These are phyloP conservation scores for Stagonosporopsis tanaceti DNA, from an alignment of 2,329 filamentous ascomycete species.

Conservation along the genomic window DNA sequence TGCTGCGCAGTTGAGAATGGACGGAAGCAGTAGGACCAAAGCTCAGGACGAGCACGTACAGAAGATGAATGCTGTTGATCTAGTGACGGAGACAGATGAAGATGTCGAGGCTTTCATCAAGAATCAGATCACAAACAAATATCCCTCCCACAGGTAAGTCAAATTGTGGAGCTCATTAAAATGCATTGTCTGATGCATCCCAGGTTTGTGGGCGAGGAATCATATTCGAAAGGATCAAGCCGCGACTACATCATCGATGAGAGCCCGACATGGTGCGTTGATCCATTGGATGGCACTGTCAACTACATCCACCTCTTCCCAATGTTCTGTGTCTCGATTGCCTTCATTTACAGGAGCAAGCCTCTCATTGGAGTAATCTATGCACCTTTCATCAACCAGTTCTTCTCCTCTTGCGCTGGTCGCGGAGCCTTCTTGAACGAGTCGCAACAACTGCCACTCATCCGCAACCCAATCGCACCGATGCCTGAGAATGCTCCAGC, in stretches of 20 bases:
- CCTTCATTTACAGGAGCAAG: conserved; percentile 65
- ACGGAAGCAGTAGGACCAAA: conserved; percentile 39
- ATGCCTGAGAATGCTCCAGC: conserved; percentile 70
- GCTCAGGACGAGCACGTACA: conserved; percentile 60
- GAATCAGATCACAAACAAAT: conserved; percentile 64
- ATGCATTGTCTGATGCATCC: conserved; percentile 1
- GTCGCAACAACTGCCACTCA: conserved; percentile 68
- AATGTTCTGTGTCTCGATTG: conserved; percentile 83
- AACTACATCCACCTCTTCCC: conserved; percentile 84
- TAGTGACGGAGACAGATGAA: conserved; percentile 79
- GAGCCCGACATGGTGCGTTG: conserved; percentile 76
- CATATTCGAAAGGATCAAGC: conserved; percentile 72
- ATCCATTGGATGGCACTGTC: conserved; percentile 80
- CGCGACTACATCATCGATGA: conserved; percentile 72
- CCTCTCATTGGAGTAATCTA: conserved; percentile 76
- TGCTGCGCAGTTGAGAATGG: conserved; percentile 66
- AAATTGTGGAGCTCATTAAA: neutral
- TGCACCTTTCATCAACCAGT: conserved; percentile 73
- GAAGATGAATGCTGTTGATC: conserved; percentile 79
- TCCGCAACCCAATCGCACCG: conserved; percentile 68
- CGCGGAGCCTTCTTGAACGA: conserved; percentile 75
- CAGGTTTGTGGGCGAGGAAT: conserved; percentile 80
- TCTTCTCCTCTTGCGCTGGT: conserved; percentile 72
- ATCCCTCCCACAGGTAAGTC: conserved; percentile 71
- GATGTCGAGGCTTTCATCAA: conserved; percentile 78